Conservation (phyloP, 257 asterid genomes). For the Nemophila menziesii region DNA sequence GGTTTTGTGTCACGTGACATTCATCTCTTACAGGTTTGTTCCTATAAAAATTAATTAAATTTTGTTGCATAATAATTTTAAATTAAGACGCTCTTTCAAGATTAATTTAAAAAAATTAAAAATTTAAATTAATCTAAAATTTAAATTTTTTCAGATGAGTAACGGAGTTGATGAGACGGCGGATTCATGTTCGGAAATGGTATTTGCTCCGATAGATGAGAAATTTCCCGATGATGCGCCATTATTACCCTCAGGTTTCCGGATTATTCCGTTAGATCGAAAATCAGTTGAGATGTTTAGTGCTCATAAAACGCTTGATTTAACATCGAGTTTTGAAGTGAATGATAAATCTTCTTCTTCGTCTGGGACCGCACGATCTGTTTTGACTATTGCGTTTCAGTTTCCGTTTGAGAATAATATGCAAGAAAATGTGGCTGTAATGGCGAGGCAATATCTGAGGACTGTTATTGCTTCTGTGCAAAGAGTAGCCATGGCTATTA, state of each 20-base stretch:
- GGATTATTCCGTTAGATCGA: constrained; percentile 73
- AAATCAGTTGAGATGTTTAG: constrained; percentile 63
- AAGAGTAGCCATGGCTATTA: constrained; percentile 84
- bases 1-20: constrained; percentile 74
- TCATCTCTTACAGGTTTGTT: constrained; percentile 93
- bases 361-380: constrained; percentile 46
- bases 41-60: no score
- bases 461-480: constrained; percentile 91
- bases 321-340: constrained; percentile 74
- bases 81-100: no score
- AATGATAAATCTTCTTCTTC: constrained; percentile 35
- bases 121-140: no score
- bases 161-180: constrained; percentile 87
- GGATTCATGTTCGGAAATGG: constrained; percentile 89
- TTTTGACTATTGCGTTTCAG: constrained; percentile 85
- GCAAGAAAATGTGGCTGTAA: constrained; percentile 67
- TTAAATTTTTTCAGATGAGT: constrained; percentile 69
- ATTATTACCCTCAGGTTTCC: constrained; percentile 88
- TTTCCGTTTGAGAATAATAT: constrained; percentile 85
- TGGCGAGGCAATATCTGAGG: constrained; percentile 93
- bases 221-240: constrained; percentile 94
- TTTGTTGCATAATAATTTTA: no score
- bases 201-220: constrained; percentile 94
- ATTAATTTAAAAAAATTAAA: no score
- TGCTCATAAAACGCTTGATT: constrained; percentile 58